Percentiles rank a stretch among this genome's conserved stretches.
Conservation (phyloP, 2,329 filamentous ascomycete genomes). For the Chalaropsis thielavioides region DNA sequence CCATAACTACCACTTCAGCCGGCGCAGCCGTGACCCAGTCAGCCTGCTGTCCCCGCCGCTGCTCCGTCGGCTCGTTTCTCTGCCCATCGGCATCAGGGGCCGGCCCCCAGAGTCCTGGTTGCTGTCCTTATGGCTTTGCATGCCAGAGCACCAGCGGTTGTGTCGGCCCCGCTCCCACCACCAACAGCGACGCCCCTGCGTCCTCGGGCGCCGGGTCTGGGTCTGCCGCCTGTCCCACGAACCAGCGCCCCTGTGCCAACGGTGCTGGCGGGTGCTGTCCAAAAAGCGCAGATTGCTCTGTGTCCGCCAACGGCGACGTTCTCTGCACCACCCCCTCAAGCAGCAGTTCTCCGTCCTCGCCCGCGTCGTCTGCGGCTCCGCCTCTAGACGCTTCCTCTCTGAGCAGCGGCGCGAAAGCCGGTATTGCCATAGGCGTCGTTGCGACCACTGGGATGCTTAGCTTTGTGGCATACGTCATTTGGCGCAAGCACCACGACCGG, state of each 20-base stretch:
- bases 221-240: constrained; percentile 34
- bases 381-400: constrained; percentile 24
- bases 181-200: constrained; percentile 19
- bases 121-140: constrained; percentile 33
- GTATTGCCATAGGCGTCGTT: constrained; percentile 41
- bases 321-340: constrained; percentile 29
- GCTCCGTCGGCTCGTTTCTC: constrained; percentile 30
- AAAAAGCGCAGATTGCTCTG: constrained; percentile 30
- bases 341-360: constrained; percentile 22
- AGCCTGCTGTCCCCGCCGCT: constrained; percentile 30
- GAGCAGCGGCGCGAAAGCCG: constrained; percentile 36
- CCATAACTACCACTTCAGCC: constrained; percentile 21
- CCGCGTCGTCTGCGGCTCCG: constrained; percentile 12
- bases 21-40: constrained; percentile 19
- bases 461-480: constrained; percentile 25
- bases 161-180: constrained; percentile 23
- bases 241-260: constrained; percentile 31
- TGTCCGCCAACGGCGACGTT: constrained; percentile 25
- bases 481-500: constrained; percentile 26
- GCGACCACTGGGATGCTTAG: constrained; percentile 31
- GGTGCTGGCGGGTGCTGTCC: constrained; percentile 37
- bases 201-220: constrained; percentile 25
- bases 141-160: constrained; percentile 29
- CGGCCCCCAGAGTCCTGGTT: constrained; percentile 24
- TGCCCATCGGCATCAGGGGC: constrained; percentile 32